Base-by-base conservation (phyloP, 176 grass and related monocot species). In the Metroxylon sagu region DNA sequence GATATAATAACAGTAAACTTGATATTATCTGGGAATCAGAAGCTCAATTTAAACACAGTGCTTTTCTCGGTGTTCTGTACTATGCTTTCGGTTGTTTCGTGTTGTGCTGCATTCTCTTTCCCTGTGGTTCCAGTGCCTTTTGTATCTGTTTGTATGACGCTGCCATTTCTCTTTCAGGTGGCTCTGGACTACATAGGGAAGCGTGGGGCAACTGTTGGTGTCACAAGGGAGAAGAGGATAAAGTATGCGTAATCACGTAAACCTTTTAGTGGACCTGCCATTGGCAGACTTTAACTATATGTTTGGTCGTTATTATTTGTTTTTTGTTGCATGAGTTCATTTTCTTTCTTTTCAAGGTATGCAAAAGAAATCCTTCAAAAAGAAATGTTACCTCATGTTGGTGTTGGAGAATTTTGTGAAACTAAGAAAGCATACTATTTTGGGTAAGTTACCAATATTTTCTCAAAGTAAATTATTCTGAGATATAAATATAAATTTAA, bases 351-450 rank as follows among this genome's bases (percentile, higher is more conserved):
- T 53, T 67, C 26, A 48, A 90, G 87, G 70, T 85, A 98, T 49
- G 93, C 93, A 27, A 98, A 88, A 83, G 93, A 92, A 48, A 98
- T 98, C 83, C 93, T 98, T 75, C 88, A 98, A 75, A 98, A 92
- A 63, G 93, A 98, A 87, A 98, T 98, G 93, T 72, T 98, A 65
- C 93, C 93, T 69, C 93, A 98, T 81, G 93, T 98, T 76, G 87
- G 87, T 61, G 93, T 98, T 26, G 84, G 75, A 1, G 93, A 98
- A 85, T 92, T 92, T 48, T 92, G 93, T 65, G 93, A 98, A 82
- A 98, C 93, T 61, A 98, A 89, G 70, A 98, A 98, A 79, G 93
- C 93, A 27, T 98, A 98, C 74, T 98, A 98, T 79, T 92, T 98
- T 68, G 93, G 93, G 93, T 92, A 56, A 29, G 58, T 78, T 57